Conservation (phyloP, 352 stramenopile species). For the Phytophthora europaea region DNA sequence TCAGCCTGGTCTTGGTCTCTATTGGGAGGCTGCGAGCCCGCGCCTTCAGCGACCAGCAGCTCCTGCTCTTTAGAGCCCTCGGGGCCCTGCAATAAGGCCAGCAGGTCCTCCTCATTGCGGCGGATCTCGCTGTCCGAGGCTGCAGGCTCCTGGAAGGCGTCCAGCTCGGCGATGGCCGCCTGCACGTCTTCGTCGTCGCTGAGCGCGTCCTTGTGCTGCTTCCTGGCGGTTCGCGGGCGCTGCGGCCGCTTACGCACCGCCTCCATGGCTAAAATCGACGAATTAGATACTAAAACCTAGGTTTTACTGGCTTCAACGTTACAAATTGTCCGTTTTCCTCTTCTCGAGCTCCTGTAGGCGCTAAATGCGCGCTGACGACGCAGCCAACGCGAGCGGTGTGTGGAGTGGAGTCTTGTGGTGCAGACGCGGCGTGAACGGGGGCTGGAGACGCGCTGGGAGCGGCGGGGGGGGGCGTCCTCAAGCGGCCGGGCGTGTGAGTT, state of each 20-base stretch:
- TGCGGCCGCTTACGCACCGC: conserved; percentile 31
- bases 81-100: conserved; percentile 45
- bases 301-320: conserved; percentile 36
- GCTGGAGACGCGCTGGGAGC: not conserved
- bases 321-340: conserved; percentile 14
- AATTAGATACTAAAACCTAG: conserved; percentile 21
- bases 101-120: conserved; percentile 69
- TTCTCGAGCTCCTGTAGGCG: conserved; percentile 21
- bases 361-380: conserved; percentile 7
- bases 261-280: conserved; percentile 32
- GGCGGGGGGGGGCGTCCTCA: not conserved
- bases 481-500: conserved; percentile 3
- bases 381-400: not conserved
- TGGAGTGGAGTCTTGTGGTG: not conserved
- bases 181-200: conserved; percentile 27
- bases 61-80: conserved; percentile 4
- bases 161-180: conserved; percentile 23
- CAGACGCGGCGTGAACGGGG: not conserved
- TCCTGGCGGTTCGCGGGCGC: conserved; percentile 2
- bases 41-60: conserved; percentile 33
- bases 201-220: not conserved
- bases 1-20: conserved; percentile 12
- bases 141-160: conserved; percentile 18
- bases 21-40: conserved; percentile 30
- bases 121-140: conserved; percentile 54